Evolutionary conservation across 352 stramenopile species (phyloP).

Genomic region (Phytophthora agathidicida): DNA sequence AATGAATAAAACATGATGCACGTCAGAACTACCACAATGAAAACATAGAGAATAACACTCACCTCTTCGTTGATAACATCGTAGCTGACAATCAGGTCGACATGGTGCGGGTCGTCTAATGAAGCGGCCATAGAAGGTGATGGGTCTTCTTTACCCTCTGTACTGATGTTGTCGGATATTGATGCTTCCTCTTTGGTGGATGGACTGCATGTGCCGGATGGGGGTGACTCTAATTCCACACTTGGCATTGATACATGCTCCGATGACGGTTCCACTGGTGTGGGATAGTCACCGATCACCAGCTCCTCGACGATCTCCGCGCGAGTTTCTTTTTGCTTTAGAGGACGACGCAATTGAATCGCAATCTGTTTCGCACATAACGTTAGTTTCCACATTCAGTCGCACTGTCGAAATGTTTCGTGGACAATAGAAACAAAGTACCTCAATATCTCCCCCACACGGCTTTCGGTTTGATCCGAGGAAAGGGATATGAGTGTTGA

Average conservation of each 20-base stretch:
- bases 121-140: background rate
- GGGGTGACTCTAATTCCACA: conserved; percentile 10
- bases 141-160: conserved; percentile 2
- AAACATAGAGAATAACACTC: background rate
- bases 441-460: conserved; percentile 67
- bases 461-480: conserved; percentile 75
- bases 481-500: conserved; percentile 61
- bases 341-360: conserved; percentile 57
- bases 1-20: background rate
- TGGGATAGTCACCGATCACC: conserved; percentile 60
- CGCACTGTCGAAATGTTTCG: background rate
- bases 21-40: conserved; percentile 2
- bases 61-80: conserved; percentile 89
- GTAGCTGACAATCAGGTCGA: conserved; percentile 85
- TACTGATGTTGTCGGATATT: background rate
- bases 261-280: conserved; percentile 11
- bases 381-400: conserved; percentile 4
- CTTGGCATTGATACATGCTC: conserved; percentile 20
- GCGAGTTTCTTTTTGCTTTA: conserved; percentile 68
- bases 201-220: background rate
- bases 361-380: conserved; percentile 42
- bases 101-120: conserved; percentile 54
- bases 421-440: conserved; percentile 12
- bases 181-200: background rate
- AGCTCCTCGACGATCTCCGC: conserved; percentile 53